A percentile compares a stretch with the other conserved stretches of the same genome.
Evolutionary conservation across 148 eudicot genomes (phyloP).

Genomic region (Chenopodium suecicum): DNA sequence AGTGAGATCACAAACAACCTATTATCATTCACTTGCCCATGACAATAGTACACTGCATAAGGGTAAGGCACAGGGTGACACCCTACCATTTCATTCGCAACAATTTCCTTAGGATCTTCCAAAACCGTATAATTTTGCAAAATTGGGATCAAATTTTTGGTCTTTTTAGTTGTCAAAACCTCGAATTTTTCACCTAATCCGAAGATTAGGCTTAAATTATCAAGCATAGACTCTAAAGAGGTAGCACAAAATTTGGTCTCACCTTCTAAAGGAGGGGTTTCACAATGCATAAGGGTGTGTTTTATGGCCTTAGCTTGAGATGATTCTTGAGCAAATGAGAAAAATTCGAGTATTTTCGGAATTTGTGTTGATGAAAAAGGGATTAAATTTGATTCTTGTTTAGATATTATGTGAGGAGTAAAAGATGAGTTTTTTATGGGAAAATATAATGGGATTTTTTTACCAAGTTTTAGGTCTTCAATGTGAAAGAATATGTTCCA

Average conservation of each 20-base stretch:
- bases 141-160: conserved; percentile 23
- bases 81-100: conserved; percentile 36
- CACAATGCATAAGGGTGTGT: conserved; percentile 41
- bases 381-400: conserved; percentile 48
- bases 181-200: conserved; percentile 28
- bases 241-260: conserved; percentile 50
- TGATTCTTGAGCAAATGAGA: conserved; percentile 38
- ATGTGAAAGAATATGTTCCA: conserved; percentile 47
- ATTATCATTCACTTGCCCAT: conserved; percentile 45
- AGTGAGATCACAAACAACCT: conserved; percentile 40
- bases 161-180: conserved; percentile 42
- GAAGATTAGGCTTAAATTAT: conserved; percentile 25
- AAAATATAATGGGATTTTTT: conserved; percentile 46
- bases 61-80: conserved; percentile 79
- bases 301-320: conserved; percentile 48
- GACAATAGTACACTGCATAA: conserved; percentile 62
- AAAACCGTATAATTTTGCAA: conserved; percentile 55
- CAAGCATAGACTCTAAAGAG: conserved; percentile 52
- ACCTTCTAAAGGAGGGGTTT: conserved; percentile 37
- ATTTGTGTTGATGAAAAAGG: conserved; percentile 51
- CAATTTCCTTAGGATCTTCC: conserved; percentile 34
- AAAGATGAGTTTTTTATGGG: conserved; percentile 37
- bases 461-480: conserved; percentile 44
- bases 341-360: conserved; percentile 38
- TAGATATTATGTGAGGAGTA: conserved; percentile 44